phyloP scores from a whole-genome alignment of 352 stramenopile genomes.

The Phytophthora tentaculata region DNA sequence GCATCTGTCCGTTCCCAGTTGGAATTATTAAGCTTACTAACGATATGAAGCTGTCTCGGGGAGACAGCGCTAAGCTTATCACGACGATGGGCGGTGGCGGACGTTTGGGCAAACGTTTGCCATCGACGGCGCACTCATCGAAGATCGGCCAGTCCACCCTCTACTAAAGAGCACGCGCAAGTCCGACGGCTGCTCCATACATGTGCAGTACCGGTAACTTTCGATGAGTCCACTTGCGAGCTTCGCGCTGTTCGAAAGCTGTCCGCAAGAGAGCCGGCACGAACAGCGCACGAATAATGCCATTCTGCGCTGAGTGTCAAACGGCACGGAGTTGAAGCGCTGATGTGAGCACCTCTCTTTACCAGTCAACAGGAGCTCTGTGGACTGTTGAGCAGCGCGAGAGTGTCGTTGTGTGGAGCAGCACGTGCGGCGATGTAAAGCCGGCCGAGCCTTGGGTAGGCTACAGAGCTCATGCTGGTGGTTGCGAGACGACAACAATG shows the following conservation, averaged over 20 bases:
- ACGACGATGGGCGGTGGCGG: slow-evolving; percentile 22
- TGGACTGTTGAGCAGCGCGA: slow-evolving; percentile 3
- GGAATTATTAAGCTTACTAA: too few relatives aligned
- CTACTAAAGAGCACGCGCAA: slow-evolving; percentile 8
- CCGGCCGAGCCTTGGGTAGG: slow-evolving; percentile 6
- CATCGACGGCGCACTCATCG: too few relatives aligned
- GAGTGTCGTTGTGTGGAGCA: slow-evolving; percentile 1
- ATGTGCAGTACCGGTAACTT: too few relatives aligned
- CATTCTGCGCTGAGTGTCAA: slow-evolving; percentile 18
- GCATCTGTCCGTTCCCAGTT: not conserved
- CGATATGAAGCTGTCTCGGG: not conserved
- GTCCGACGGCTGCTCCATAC: not conserved
- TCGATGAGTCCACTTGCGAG: slow-evolving; percentile 15
- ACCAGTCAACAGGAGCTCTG: not conserved
- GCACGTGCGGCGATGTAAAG: slow-evolving; percentile 19
- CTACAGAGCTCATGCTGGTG: slow-evolving; percentile 12
- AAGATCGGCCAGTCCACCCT: slow-evolving; percentile 18
- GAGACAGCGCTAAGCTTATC: slow-evolving; percentile 26
- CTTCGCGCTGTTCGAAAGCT: slow-evolving; percentile 22
- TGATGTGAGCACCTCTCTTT: slow-evolving; percentile 14
- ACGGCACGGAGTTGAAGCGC: slow-evolving; percentile 19
- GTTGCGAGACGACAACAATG: slow-evolving; percentile 23
- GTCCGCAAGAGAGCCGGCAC: slow-evolving; percentile 22
- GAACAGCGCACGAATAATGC: slow-evolving; percentile 1
- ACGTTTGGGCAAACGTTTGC: not conserved